Evolutionary conservation across 2,329 filamentous ascomycete genomes (phyloP).

Genomic region (Ceratocystis colombiana): DNA sequence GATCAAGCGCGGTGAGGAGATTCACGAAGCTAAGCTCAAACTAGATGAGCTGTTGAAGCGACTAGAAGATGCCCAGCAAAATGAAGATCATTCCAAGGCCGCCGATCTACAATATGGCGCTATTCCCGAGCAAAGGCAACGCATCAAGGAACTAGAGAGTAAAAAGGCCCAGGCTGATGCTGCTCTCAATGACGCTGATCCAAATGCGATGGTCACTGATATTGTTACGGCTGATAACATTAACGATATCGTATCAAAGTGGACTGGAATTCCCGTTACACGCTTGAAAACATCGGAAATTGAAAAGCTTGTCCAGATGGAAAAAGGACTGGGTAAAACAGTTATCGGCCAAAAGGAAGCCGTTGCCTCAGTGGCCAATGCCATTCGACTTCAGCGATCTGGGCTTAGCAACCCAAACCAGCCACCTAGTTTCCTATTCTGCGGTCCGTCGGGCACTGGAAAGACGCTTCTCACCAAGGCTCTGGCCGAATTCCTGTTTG

Average conservation of each 20-base stretch:
- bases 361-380: constrained; percentile 84
- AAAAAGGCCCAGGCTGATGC: constrained; percentile 73
- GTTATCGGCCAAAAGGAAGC: constrained; percentile 94
- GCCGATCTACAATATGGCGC: constrained; percentile 96
- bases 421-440: constrained; percentile 96
- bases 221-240: constrained; percentile 95
- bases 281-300: constrained; percentile 91
- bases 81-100: constrained; percentile 72
- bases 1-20: constrained; percentile 78
- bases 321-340: constrained; percentile 68
- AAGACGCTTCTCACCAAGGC: constrained; percentile 97
- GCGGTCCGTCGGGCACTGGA: constrained; percentile 93
- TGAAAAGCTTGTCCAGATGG: constrained; percentile 97
- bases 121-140: constrained; percentile 77
- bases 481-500: constrained; percentile 93
- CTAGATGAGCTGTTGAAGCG: constrained; percentile 86
- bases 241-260: constrained; percentile 93
- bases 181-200: constrained; percentile 47
- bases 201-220: constrained; percentile 73
- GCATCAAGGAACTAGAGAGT: constrained; percentile 70
- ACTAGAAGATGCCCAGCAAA: constrained; percentile 82
- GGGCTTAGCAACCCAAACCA: constrained; percentile 93
- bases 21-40: constrained; percentile 91
- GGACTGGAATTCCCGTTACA: constrained; percentile 97
- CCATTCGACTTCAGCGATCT: constrained; percentile 88